phyloP scores from a whole-genome alignment of 345 rosid species.

The Linum usitatissimum region DNA sequence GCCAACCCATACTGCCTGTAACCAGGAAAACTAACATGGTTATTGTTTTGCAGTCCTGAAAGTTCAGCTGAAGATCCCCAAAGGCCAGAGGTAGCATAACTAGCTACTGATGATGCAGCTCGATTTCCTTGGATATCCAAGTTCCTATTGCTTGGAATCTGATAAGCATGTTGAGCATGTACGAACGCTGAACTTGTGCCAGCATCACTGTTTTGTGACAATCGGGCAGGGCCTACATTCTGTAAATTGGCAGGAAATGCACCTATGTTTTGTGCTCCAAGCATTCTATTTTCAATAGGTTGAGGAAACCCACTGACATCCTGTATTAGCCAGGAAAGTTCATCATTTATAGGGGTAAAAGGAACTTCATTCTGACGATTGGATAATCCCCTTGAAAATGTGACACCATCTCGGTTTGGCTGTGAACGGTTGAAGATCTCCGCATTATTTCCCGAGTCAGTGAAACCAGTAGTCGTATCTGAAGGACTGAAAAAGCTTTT shows the following conservation, averaged over 20 bases:
- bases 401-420: neutral
- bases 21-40: constrained; percentile 11
- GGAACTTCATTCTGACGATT: constrained; percentile 10
- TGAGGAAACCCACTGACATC: constrained; percentile 4
- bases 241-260: constrained; percentile 6
- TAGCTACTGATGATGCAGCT: constrained; percentile 7
- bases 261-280: neutral
- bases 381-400: constrained; percentile 11
- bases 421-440: neutral
- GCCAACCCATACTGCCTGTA: constrained; percentile 8
- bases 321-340: neutral
- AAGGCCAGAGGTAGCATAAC: constrained; percentile 7
- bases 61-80: constrained; percentile 8
- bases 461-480: neutral
- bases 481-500: neutral
- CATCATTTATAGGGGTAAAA: constrained; percentile 13
- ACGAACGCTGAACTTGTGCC: constrained; percentile 1
- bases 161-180: constrained; percentile 2
- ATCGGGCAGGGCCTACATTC: constrained; percentile 6
- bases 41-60: constrained; percentile 7
- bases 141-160: constrained; percentile 3
- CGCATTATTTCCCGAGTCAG: neutral
- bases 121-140: constrained; percentile 1
- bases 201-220: neutral
- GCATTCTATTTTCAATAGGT: neutral